Evolutionary conservation across 176 grass and related monocot species (phyloP).

Genomic region (Puya raimondii): DNA sequence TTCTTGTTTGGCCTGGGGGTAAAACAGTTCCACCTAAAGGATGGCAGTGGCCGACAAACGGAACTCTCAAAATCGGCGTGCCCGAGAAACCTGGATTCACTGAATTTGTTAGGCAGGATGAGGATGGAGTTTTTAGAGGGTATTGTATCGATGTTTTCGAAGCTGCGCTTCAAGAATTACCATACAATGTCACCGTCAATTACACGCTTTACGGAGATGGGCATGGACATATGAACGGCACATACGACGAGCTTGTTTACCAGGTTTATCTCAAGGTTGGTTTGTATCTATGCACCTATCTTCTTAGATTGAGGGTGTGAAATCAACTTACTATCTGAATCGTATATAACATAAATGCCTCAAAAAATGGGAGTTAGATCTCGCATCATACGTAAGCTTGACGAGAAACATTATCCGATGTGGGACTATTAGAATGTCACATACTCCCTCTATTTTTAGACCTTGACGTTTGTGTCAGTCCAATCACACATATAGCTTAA

Average conservation of each 20-base stretch:
- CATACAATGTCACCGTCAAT: conserved; percentile 4
- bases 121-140: conserved; percentile 2
- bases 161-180: conserved; percentile 16
- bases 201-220: conserved; percentile 27
- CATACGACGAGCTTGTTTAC: conserved; percentile 60
- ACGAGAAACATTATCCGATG: too few species aligned
- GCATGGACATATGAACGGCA: conserved; percentile 34
- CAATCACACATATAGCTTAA: too few species aligned
- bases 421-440: too few species aligned
- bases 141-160: conserved; percentile 55
- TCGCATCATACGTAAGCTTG: too few species aligned
- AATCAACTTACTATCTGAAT: too few species aligned
- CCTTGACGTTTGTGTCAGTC: too few species aligned
- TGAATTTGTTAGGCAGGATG: conserved; percentile 25
- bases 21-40: conserved; percentile 30
- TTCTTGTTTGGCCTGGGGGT: conserved; percentile 44
- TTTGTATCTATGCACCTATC: background rate
- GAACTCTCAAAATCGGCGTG: conserved; percentile 32
- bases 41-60: conserved; percentile 50
- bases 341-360: too few species aligned
- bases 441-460: too few species aligned
- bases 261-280: conserved; percentile 55
- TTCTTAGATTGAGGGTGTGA: background rate
- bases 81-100: conserved; percentile 46
- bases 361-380: too few species aligned